A percentile compares a stretch with the other conserved stretches of the same genome.
phyloP scores from a whole-genome alignment of 768 basidiomycete genomes.

The Strobilomyces confusus region DNA sequence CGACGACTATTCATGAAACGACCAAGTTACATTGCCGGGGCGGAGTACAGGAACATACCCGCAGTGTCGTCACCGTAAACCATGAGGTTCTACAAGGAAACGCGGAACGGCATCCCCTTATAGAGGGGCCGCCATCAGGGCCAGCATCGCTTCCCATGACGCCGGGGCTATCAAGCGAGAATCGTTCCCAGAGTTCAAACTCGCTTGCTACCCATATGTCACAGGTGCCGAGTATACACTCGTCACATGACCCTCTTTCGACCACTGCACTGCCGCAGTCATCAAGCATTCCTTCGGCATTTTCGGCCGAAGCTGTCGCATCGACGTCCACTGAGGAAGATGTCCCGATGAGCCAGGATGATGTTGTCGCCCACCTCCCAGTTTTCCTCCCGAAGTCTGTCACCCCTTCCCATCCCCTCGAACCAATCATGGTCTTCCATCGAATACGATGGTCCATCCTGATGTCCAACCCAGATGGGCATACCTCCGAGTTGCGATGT shows the following conservation, averaged over 20 bases:
- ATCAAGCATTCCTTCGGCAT: not conserved
- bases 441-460: conserved; percentile 77
- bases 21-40: conserved; percentile 56
- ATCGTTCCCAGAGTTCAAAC: conserved; percentile 13
- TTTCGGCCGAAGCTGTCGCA: conserved; percentile 7
- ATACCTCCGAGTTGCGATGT: conserved; percentile 92
- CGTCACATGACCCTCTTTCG: conserved; percentile 10
- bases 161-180: conserved; percentile 17
- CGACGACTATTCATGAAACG: conserved; percentile 70
- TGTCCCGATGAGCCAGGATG: conserved; percentile 33
- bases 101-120: conserved; percentile 29
- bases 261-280: not conserved
- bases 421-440: conserved; percentile 74
- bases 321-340: conserved; percentile 15
- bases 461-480: conserved; percentile 84
- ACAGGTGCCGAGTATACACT: conserved; percentile 13
- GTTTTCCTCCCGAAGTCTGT: conserved; percentile 55
- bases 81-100: conserved; percentile 67
- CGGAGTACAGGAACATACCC: conserved; percentile 56
- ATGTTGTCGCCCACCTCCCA: conserved; percentile 58
- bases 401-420: conserved; percentile 69
- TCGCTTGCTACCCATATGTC: conserved; percentile 4
- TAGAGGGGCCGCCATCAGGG: not conserved
- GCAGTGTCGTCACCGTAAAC: conserved; percentile 55
- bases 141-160: conserved; percentile 3